These are phyloP conservation scores for Pachysolen tannophilus DNA, from an alignment of 805 yeast genomes.

Conservation along the genomic window DNA sequence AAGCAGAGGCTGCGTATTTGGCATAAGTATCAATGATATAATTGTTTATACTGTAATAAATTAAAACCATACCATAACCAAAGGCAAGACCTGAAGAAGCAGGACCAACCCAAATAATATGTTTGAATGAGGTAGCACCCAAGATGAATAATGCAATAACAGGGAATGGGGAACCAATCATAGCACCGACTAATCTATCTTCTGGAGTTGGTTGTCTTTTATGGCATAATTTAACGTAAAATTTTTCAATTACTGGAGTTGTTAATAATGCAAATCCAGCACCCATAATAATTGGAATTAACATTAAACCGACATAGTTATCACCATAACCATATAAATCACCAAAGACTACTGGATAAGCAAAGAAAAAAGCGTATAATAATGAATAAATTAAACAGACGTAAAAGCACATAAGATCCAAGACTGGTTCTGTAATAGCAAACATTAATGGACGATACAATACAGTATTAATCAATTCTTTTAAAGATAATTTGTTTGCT, in stretches of 20 bases:
- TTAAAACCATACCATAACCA: constrained; percentile 55
- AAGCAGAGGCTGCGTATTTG: constrained; percentile 70
- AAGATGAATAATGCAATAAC: constrained; percentile 71
- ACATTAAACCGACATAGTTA: constrained; percentile 77
- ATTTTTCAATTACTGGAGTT: constrained; percentile 67
- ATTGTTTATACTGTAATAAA: constrained; percentile 56
- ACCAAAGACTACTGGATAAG: constrained; percentile 83
- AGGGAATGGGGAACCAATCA: constrained; percentile 78
- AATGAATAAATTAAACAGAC: constrained; percentile 87
- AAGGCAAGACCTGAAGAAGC: constrained; percentile 52
- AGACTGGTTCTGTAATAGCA: constrained; percentile 73
- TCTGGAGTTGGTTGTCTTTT: constrained; percentile 65
- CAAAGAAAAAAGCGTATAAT: constrained; percentile 89
- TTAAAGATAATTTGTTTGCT: constrained; percentile 62
- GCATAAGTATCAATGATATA: constrained; percentile 89
- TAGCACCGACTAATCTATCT: constrained; percentile 73
- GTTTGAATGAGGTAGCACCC: constrained; percentile 70
- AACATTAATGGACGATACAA: constrained; percentile 75
- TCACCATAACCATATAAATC: constrained; percentile 73
- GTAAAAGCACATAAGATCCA: constrained; percentile 76
- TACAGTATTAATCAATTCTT: constrained; percentile 66
- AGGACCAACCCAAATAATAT: constrained; percentile 60
- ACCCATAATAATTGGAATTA: constrained; percentile 85
- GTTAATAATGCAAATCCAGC: constrained; percentile 64
- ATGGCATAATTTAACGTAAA: constrained; percentile 43